phyloP scores from a whole-genome alignment of 1,284 basidiomycete genomes.

The Leccinum brunneo-olivaceum region DNA sequence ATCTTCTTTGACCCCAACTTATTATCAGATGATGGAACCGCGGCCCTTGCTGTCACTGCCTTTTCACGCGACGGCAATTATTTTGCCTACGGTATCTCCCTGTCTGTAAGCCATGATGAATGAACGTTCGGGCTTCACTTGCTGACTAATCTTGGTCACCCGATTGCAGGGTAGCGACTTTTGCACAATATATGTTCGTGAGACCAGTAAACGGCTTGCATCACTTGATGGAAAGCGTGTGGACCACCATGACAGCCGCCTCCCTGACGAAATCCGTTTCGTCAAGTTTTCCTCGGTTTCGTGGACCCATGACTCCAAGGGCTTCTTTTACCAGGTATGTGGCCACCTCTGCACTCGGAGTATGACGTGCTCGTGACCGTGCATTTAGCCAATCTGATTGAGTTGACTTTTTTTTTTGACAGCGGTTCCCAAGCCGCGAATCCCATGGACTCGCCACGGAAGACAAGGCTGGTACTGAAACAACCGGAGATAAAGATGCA shows the following conservation, averaged over 20 bases:
- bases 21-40: conserved; percentile 69
- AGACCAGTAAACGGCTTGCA: conserved; percentile 52
- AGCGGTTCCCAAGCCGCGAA: conserved; percentile 53
- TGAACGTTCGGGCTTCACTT: too few relatives aligned
- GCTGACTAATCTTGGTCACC: neutral
- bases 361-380: neutral
- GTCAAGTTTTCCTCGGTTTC: conserved; percentile 70
- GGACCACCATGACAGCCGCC: conserved; percentile 45
- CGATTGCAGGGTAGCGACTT: conserved; percentile 66
- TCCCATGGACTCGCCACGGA: conserved; percentile 45
- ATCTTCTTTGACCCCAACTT: conserved; percentile 78
- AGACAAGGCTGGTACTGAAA: conserved; percentile 58
- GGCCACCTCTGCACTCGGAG: neutral
- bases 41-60: conserved; percentile 49
- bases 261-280: conserved; percentile 62
- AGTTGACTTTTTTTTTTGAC: conserved; percentile 3
- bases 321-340: conserved; percentile 76
- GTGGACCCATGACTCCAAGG: conserved; percentile 74
- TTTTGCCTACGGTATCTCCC: conserved; percentile 72
- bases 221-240: conserved; percentile 33
- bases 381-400: conserved; percentile 1
- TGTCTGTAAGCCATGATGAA: too few relatives aligned
- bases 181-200: conserved; percentile 61
- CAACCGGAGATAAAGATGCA: conserved; percentile 59
- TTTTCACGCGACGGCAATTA: conserved; percentile 67